These are phyloP conservation scores for Beauveria asiatica DNA, from an alignment of 2,329 filamentous ascomycete genomes.

Conservation along the genomic window DNA sequence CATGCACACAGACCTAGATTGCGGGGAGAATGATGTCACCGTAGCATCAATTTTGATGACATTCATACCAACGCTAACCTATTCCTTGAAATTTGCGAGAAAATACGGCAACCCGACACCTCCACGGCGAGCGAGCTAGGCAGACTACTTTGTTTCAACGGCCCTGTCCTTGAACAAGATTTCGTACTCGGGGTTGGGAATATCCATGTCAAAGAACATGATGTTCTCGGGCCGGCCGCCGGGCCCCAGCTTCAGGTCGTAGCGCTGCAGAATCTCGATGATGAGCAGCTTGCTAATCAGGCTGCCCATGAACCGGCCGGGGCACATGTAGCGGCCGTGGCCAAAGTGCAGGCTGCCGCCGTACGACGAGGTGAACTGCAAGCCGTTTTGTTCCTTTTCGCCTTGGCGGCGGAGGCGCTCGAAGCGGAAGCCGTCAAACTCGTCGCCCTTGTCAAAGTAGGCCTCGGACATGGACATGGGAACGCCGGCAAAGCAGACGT, in stretches of 20 bases:
- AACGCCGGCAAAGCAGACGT: not conserved
- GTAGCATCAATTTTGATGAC: not conserved
- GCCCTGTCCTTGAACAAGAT: not conserved
- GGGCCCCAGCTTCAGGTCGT: not conserved
- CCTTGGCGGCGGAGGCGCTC: not conserved
- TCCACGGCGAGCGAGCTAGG: not conserved
- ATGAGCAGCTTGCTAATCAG: not conserved
- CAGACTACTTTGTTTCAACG: not conserved
- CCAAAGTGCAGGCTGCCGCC: not conserved
- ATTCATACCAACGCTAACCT: not conserved
- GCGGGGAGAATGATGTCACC: not conserved
- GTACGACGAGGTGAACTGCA: not conserved
- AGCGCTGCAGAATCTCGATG: not conserved
- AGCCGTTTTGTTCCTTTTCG: not conserved
- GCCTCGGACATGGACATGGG: not conserved
- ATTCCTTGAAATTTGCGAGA: not conserved
- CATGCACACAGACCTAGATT: not conserved
- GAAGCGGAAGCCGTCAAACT: not conserved
- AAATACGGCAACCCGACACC: not conserved
- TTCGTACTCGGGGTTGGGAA: not conserved
- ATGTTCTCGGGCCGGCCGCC: not conserved
- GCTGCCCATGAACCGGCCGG: not conserved
- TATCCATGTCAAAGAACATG: not conserved
- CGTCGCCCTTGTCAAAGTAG: not conserved
- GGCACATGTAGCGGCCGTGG: not conserved